Evolutionary conservation across 1,284 basidiomycete species (phyloP), one percentile per base, ranked within the genome.

Genomic region (Mycocalia duriaeana): DNA sequence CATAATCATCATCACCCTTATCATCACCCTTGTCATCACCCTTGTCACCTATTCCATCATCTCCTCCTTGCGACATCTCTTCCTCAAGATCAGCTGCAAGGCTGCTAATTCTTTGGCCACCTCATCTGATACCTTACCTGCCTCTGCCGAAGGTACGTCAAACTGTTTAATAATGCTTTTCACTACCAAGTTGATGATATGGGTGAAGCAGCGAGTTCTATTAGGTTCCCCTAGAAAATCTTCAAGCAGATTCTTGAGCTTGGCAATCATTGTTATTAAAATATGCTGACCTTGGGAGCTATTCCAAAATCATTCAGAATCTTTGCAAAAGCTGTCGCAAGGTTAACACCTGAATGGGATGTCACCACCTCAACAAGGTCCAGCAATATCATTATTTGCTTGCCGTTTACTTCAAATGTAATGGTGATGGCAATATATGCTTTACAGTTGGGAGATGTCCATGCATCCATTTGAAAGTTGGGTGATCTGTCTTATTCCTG

Each of bases 141-240:
- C 5, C n/a, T 9, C n/a, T 14, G 14, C 42, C 7, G 49, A 50
- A 19, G 36, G 44, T 20, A 52, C 16, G 42, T 65, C 58, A 52
- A 68, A 68, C 38, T 60, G 57, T 3, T 39, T 14, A 0, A 66
- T 28, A 4, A 67, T n/a, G 0, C 42, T 52, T 24, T 67, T 64
- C 0, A 56, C 66, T 1, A 60, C 51, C 0, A 73, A 54, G 38
- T 66, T 67, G 1, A 58, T 42, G 3, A 69, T 56, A 35, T 72
- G 69, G 0, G 54, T 43, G 42, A 70, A 68, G 47, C 70, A 73
- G 0, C 57, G 53, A 0, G 56, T 58, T 0, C 53, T 59, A 16
- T 56, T 61, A 0, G 48, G 45, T 0, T 34, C 42, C 1, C 57
- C 49, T 1, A 52, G 44, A 36, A 67, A 69, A 0, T 19, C 23